Evolutionary conservation across 2,329 filamentous ascomycete genomes (phyloP).

Genomic region (Onygenales sp.): DNA sequence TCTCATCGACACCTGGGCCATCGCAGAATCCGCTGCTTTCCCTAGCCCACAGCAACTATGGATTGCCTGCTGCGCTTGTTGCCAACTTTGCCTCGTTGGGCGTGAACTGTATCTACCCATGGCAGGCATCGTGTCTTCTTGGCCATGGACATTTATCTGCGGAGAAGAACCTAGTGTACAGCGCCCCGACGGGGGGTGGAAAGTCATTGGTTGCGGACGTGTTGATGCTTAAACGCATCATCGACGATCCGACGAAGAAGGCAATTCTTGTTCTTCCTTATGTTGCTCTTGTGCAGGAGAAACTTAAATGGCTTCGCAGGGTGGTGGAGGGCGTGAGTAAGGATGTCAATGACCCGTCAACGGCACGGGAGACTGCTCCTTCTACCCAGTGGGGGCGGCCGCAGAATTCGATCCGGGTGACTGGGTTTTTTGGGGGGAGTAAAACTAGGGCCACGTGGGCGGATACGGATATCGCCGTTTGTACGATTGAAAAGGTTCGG

Average conservation of each 20-base stretch:
- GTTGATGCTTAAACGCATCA: constrained; percentile 61
- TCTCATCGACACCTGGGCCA: constrained; percentile 21
- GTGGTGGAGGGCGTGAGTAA: constrained; percentile 52
- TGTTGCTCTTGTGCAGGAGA: constrained; percentile 71
- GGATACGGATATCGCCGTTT: constrained; percentile 69
- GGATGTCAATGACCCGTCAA: constrained; percentile 19
- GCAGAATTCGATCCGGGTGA: constrained; percentile 53
- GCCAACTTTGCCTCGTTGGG: constrained; percentile 57
- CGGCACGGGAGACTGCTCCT: constrained; percentile 20
- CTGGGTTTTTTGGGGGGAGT: constrained; percentile 66
- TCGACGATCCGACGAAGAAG: constrained; percentile 53
- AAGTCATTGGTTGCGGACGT: constrained; percentile 67
- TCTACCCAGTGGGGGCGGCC: constrained; percentile 44
- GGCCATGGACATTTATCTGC: constrained; percentile 57
- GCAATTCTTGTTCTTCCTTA: constrained; percentile 67
- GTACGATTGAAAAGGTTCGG: constrained; percentile 65
- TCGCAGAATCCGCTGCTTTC: constrained; percentile 42
- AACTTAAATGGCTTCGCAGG: constrained; percentile 62
- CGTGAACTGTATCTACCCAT: constrained; percentile 66
- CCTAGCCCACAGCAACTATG: constrained; percentile 55
- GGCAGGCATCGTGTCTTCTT: constrained; percentile 67
- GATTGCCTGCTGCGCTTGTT: constrained; percentile 50
- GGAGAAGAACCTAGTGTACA: constrained; percentile 65
- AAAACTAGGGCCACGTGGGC: constrained; percentile 58
- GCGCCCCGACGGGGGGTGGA: constrained; percentile 67